Evolutionary conservation across 805 yeast genomes (phyloP).

Genomic region (Kodamaea nitidulidarum): DNA sequence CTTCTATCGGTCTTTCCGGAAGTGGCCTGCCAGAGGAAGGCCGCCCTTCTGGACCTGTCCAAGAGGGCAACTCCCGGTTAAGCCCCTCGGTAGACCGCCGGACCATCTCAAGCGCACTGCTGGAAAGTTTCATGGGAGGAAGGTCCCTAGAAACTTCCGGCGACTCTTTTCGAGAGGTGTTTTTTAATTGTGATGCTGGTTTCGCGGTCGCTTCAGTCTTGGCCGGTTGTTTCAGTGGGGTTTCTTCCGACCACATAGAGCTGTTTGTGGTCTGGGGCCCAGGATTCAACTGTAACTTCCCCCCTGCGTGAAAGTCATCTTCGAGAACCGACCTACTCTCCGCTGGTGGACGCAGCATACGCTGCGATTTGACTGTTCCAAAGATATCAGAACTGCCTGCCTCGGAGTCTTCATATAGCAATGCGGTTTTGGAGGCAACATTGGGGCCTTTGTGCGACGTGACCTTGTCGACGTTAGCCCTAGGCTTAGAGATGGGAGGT

Average conservation of each 20-base stretch:
- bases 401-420: constrained; percentile 5
- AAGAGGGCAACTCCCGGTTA: neutral
- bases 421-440: constrained; percentile 1
- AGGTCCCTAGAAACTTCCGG: no score
- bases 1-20: neutral
- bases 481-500: constrained; percentile 7
- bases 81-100: neutral
- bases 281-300: constrained; percentile 6
- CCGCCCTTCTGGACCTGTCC: constrained; percentile 1
- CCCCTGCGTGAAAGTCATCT: constrained; percentile 8
- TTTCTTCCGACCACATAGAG: neutral
- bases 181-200: neutral
- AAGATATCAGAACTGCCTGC: constrained; percentile 3
- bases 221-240: neutral
- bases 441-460: constrained; percentile 1
- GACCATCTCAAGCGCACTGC: neutral
- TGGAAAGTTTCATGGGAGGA: neutral
- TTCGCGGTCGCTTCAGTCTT: neutral
- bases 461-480: neutral
- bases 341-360: neutral
- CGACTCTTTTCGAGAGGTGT: no score
- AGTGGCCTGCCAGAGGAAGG: neutral
- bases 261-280: neutral
- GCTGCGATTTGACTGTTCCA: neutral
- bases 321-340: constrained; percentile 5